Conservation (phyloP, 257 asterid species). For the Cynanchum wilfordii region DNA sequence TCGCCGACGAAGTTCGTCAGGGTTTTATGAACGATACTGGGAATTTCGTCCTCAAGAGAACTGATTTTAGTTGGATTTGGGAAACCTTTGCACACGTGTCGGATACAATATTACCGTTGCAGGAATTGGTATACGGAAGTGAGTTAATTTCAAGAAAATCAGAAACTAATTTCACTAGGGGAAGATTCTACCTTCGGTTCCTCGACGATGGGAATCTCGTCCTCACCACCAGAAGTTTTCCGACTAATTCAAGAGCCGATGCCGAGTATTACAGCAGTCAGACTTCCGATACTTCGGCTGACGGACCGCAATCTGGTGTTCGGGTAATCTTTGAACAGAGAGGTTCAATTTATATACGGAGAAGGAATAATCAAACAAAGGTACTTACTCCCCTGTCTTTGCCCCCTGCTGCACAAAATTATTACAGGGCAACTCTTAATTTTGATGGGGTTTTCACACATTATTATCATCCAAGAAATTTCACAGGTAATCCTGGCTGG, state of each 20-base stretch:
- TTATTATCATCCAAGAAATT: constrained; percentile 38
- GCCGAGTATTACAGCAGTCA: constrained; percentile 31
- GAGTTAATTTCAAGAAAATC: constrained; percentile 13
- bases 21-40: constrained; percentile 53
- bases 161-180: constrained; percentile 32
- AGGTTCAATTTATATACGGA: constrained; percentile 26
- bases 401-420: constrained; percentile 24
- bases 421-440: constrained; percentile 38
- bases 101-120: constrained; percentile 33
- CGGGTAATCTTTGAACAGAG: constrained; percentile 24
- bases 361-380: constrained; percentile 17
- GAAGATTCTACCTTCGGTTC: constrained; percentile 47
- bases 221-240: constrained; percentile 25
- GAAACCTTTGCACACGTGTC: constrained; percentile 36
- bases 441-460: constrained; percentile 44
- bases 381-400: neutral
- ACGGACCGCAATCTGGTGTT: constrained; percentile 27
- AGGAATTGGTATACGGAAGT: constrained; percentile 13
- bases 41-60: constrained; percentile 31
- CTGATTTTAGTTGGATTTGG: constrained; percentile 34
- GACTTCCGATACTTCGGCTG: constrained; percentile 18
- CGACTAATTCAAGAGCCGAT: constrained; percentile 24
- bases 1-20: constrained; percentile 18
- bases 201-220: constrained; percentile 27
- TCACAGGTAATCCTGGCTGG: constrained; percentile 31